Evolutionary conservation across 306 rosid genomes (phyloP), one percentile per base, ranked within the genome.

Genomic region (Quercus aquifolioides): DNA sequence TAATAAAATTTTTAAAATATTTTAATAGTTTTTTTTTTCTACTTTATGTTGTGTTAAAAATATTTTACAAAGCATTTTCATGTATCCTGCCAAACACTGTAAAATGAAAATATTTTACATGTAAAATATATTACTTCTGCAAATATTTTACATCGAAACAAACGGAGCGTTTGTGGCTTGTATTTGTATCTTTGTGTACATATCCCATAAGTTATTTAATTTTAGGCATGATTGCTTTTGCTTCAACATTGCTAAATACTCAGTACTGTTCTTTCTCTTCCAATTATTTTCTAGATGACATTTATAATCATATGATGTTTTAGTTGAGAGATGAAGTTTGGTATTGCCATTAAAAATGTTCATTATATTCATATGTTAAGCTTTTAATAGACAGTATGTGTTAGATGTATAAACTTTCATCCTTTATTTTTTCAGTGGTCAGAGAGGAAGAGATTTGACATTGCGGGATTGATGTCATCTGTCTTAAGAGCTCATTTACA

Each of bases 401-500:
- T 79, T 46, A 38, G 65, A 43, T 69, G 69, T 73, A 63, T 78
- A 64, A 73, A 78, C 43, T n/a, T 79, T 59, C 31, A 68, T 80
- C 71, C 85, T 74, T 52, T 74, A 41, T 69, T 57, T 57, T 85
- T 78, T 75, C 91, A 96, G 99, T 96, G 99, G 98, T 96, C 94
- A 38, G 96, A 96, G 86, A 83, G 80, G 84, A 93, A 92, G 89
- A 87, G 98, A 78, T 82, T 85, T 82, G 99, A 96, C 59, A 87
- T 93, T 79, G 98, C 98, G 1, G 99, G 97, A 76, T 75, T 93
- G 69, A 81, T 96, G 86, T 88, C 98, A 58, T 87, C 98, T 21
- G 89, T 96, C 84, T 88, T 96, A 86, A 86, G 97, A 88, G 94
- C 97, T 58, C 94, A 93, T 88, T 87, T 96, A 82, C 91, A 90